phyloP scores from a whole-genome alignment of 1,284 basidiomycete species.

The Tilletiaria anomala region DNA sequence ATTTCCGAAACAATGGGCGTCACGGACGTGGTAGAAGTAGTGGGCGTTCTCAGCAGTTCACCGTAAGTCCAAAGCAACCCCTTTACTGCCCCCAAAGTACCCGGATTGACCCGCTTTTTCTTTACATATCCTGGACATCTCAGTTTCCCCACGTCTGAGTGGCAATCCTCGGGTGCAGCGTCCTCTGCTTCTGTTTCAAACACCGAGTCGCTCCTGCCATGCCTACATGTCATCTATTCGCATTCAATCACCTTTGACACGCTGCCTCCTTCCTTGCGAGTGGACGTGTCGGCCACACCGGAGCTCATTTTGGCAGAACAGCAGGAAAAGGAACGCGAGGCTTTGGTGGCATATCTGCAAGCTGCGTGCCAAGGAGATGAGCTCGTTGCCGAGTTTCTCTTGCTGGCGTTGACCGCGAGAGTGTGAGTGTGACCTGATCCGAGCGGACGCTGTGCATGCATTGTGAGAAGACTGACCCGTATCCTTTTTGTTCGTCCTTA shows the following conservation, averaged over 20 bases:
- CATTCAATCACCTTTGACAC: background rate
- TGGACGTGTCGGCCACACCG: too few species aligned
- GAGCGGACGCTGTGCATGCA: too few species aligned
- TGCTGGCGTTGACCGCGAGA: constrained; percentile 53
- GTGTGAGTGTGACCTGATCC: constrained; percentile 62
- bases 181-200: background rate
- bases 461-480: too few species aligned
- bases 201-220: constrained; percentile 10
- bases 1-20: constrained; percentile 23
- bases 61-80: constrained; percentile 9
- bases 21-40: constrained; percentile 28
- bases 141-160: constrained; percentile 13
- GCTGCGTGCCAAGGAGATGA: constrained; percentile 16
- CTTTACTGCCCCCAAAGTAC: background rate
- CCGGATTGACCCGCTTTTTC: background rate
- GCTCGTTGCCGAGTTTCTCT: constrained; percentile 58
- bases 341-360: constrained; percentile 16
- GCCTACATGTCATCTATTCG: constrained; percentile 21
- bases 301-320: constrained; percentile 6
- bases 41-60: constrained; percentile 25
- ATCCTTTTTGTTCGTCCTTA: too few species aligned
- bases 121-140: background rate
- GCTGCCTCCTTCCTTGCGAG: background rate
- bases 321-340: constrained; percentile 1
- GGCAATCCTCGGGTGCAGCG: constrained; percentile 12